Percentiles rank a stretch among this genome's conserved stretches.
Evolutionary conservation across 306 rosid species (phyloP).

Genomic region (Vigna hirtella): DNA sequence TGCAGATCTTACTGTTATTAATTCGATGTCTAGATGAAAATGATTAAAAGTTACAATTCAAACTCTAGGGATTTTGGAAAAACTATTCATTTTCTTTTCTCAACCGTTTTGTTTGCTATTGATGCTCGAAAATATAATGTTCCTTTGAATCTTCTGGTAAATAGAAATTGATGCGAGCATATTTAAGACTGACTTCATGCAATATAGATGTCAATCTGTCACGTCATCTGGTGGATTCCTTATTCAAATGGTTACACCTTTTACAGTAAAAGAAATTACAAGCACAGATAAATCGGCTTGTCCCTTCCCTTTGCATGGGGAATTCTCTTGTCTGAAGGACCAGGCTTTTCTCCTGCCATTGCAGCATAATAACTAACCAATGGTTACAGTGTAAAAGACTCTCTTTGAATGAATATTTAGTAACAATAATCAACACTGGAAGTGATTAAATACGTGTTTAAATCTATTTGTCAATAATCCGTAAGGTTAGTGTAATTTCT

Average conservation of each 20-base stretch:
- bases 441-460: background rate
- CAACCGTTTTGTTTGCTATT: slow-evolving; percentile 2
- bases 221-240: no score
- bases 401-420: no score
- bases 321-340: no score
- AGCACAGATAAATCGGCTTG: no score
- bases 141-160: background rate
- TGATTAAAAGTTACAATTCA: slow-evolving; percentile 25
- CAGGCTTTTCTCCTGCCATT: background rate
- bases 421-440: background rate
- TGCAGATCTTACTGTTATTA: slow-evolving; percentile 22
- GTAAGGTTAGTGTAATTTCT: background rate
- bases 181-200: no score
- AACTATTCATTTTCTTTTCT: background rate
- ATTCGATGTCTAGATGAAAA: slow-evolving; percentile 31
- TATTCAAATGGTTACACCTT: no score
- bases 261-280: no score
- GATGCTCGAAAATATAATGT: slow-evolving; percentile 5
- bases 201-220: no score
- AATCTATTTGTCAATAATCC: background rate
- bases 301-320: no score
- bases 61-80: slow-evolving; percentile 34
- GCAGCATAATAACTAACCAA: background rate
- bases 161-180: no score
- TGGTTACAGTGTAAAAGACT: no score